These are phyloP conservation scores for Nematocida major DNA, from an alignment of 371 early-diverging fungal genomes.

Conservation along the genomic window DNA sequence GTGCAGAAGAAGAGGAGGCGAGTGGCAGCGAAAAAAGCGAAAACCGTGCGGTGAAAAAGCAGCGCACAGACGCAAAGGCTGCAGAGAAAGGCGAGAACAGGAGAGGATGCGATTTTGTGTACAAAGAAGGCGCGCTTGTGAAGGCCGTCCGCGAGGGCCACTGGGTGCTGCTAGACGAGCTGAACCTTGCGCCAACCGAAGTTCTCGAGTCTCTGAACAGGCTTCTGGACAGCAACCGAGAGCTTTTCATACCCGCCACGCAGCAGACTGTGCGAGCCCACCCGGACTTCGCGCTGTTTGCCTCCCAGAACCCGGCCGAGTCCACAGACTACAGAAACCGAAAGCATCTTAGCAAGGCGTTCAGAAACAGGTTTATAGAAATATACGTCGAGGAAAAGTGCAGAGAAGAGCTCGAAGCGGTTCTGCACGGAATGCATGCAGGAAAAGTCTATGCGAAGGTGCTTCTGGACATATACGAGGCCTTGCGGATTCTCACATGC, in stretches of 20 bases:
- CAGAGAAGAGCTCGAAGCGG: constrained; percentile 26
- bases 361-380: constrained; percentile 93
- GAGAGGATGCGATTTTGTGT: constrained; percentile 72
- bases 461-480: constrained; percentile 36
- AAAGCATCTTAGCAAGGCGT: constrained; percentile 90
- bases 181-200: constrained; percentile 96
- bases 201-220: constrained; percentile 97
- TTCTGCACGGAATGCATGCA: constrained; percentile 34
- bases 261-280: constrained; percentile 86
- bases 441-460: constrained; percentile 29
- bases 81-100: constrained; percentile 66
- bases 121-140: constrained; percentile 89
- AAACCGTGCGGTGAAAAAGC: constrained; percentile 58
- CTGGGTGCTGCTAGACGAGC: constrained; percentile 98
- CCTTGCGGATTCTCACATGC: constrained; percentile 19
- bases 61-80: not conserved
- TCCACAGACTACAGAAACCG: constrained; percentile 83
- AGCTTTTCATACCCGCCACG: constrained; percentile 88
- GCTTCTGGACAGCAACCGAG: constrained; percentile 93
- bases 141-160: constrained; percentile 87
- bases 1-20: not conserved
- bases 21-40: not conserved
- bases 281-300: constrained; percentile 93
- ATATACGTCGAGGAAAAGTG: constrained; percentile 50
- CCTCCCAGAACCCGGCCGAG: constrained; percentile 96